phyloP scores from a whole-genome alignment of 148 eudicot genomes.

The Persicaria tinctoria region DNA sequence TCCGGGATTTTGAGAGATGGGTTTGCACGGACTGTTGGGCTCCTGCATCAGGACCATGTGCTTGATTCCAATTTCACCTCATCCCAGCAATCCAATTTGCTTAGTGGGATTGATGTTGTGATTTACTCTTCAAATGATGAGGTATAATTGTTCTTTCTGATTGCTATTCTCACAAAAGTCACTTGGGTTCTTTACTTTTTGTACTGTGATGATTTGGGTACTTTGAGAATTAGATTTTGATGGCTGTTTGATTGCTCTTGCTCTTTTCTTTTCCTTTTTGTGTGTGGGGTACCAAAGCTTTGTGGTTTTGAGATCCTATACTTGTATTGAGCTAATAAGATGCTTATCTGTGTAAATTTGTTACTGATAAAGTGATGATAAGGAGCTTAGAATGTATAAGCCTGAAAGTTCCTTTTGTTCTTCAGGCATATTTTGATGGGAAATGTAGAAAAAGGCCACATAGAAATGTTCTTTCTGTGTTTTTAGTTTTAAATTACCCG shows the following conservation, averaged over 20 bases:
- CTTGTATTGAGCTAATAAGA: no score
- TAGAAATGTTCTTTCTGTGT: not conserved
- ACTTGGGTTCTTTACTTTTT: not conserved
- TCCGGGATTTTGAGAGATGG: constrained; percentile 60
- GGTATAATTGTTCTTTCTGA: constrained; percentile 28
- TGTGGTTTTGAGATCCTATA: no score
- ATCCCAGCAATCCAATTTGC: constrained; percentile 29
- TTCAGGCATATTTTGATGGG: not conserved
- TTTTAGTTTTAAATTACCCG: not conserved
- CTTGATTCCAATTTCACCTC: constrained; percentile 39
- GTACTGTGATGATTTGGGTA: constrained; percentile 1
- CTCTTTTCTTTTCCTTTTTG: not conserved
- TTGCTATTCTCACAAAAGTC: not conserved
- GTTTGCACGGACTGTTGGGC: constrained; percentile 38
- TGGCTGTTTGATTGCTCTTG: not conserved
- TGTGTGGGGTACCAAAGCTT: no score
- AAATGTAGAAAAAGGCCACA: not conserved
- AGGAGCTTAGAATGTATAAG: not conserved
- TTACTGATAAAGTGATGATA: not conserved
- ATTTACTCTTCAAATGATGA: constrained; percentile 53
- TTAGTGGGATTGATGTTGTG: constrained; percentile 62
- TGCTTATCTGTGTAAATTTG: not conserved
- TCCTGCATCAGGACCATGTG: constrained; percentile 42
- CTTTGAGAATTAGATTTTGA: not conserved
- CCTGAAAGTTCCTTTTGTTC: not conserved